Percentiles rank a stretch among this genome's conserved stretches.
Conservation (phyloP, 306 rosid species). For the Parietaria judaica region DNA sequence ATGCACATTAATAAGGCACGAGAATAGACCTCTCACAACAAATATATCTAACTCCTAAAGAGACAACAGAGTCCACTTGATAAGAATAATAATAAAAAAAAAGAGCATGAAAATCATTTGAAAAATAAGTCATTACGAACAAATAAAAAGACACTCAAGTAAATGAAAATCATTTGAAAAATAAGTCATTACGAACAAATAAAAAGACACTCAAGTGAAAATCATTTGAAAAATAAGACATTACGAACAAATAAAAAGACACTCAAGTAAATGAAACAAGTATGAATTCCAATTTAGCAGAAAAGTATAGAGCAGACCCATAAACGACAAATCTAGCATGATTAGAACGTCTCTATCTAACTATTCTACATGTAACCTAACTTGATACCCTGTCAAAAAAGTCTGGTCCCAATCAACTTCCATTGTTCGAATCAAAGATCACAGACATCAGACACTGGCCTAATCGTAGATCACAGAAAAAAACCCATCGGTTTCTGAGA, state of each 20-base stretch:
- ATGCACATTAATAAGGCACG: background rate
- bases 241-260: constrained; percentile 16
- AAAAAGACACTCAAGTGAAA: constrained; percentile 11
- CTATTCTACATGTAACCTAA: background rate
- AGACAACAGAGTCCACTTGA: background rate
- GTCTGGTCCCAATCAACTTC: constrained; percentile 11
- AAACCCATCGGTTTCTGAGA: background rate
- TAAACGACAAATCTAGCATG: constrained; percentile 2
- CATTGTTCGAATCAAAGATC: too few relatives aligned
- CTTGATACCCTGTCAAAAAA: background rate
- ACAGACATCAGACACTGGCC: too few relatives aligned
- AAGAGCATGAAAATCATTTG: background rate
- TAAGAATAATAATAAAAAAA: background rate
- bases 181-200: constrained; percentile 9
- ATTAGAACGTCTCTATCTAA: background rate
- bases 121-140: constrained; percentile 3
- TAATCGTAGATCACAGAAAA: constrained; percentile 3
- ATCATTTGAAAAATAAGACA: background rate
- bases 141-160: constrained; percentile 19
- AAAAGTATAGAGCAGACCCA: constrained; percentile 20
- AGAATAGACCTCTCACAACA: background rate
- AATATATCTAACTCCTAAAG: constrained; percentile 11
- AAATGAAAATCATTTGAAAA: background rate
- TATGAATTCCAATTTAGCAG: constrained; percentile 20
- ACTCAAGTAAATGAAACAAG: background rate